These are phyloP conservation scores for Quercus lobata DNA, from an alignment of 331 rosid genomes.

Conservation along the genomic window DNA sequence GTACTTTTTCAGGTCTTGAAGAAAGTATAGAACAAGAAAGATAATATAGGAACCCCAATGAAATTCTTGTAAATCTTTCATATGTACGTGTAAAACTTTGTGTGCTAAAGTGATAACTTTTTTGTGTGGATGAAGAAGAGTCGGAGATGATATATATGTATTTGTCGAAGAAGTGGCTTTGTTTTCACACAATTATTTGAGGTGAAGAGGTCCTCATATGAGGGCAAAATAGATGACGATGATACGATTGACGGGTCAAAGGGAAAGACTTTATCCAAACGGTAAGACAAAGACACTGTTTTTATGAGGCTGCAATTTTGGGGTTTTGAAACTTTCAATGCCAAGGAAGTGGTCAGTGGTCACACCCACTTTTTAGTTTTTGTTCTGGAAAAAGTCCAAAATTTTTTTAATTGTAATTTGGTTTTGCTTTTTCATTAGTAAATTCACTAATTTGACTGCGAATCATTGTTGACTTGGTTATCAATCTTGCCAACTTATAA, in stretches of 20 bases:
- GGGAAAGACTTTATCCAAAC: slow-evolving; percentile 15
- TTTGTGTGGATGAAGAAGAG: background rate
- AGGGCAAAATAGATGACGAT: background rate
- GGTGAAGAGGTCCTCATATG: background rate
- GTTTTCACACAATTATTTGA: background rate
- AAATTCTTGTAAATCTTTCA: slow-evolving; percentile 2
- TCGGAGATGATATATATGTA: background rate
- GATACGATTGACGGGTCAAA: slow-evolving; percentile 29
- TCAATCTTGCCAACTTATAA: background rate
- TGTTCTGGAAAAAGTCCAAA: background rate
- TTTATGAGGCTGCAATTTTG: background rate
- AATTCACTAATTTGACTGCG: too few relatives aligned
- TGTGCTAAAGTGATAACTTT: background rate
- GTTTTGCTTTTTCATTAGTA: too few relatives aligned
- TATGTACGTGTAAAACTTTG: background rate
- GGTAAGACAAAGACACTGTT: background rate
- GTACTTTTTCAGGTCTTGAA: slow-evolving; percentile 1
- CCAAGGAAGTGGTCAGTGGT: background rate
- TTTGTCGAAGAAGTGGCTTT: background rate
- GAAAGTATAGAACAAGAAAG: background rate
- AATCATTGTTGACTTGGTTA: background rate
- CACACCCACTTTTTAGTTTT: background rate
- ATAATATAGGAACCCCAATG: slow-evolving; percentile 6
- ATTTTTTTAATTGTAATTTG: background rate
- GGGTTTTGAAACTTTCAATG: slow-evolving; percentile 15